Evolutionary conservation across 768 basidiomycete species (phyloP), one percentile per base, ranked within the genome.

Genomic region (Leccinellum rugosiceps): DNA sequence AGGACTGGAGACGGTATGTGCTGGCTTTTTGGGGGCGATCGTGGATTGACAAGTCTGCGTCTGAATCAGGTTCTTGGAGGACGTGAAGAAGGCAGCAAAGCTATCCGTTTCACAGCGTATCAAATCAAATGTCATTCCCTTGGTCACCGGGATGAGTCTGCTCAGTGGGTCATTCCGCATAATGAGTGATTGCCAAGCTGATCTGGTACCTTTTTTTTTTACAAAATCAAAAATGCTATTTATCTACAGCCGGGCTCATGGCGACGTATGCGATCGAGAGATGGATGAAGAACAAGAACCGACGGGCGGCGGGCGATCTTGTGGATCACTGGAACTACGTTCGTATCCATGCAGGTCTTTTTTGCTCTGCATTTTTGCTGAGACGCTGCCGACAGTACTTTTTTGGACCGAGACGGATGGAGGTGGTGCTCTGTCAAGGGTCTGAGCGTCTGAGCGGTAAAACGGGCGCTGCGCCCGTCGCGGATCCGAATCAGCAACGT

Each of bases 281-380:
- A 50, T 67, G 7, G 53, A 70, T 70, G 74, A 74, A 61, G 67
- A 68, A 41, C 49, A 74, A 67, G 72, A 82, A 78, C 62, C 63
- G 67, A 1, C 63, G 61, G 1, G 72, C 76, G 3, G 78, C 77
- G 14, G 74, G 72, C 10, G 71, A 79, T 19, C 52, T 79, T 1
- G 65, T 83, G 15, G 77, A 79, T 52, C 68, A 69, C 52, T 83
- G 82, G 82, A 83, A 83, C 57, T 73, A 79, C 46, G 82, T 82
- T 21, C 6, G 68, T 66, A 11, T 28, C 45, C n/a, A 41, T 10
- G n/a, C 38, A 3, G n/a, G 38, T 41, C 15, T 17, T 0, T n/a
- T 41, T 2, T 41, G n/a, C 4, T 41, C n/a, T 41, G 38, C 11
- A 13, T 31, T 61, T 6, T 61, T 8, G 31, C 23, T 2, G 25